These are phyloP conservation scores for Rhododendron ferrugineum DNA, from an alignment of 148 eudicot genomes.

Conservation along the genomic window DNA sequence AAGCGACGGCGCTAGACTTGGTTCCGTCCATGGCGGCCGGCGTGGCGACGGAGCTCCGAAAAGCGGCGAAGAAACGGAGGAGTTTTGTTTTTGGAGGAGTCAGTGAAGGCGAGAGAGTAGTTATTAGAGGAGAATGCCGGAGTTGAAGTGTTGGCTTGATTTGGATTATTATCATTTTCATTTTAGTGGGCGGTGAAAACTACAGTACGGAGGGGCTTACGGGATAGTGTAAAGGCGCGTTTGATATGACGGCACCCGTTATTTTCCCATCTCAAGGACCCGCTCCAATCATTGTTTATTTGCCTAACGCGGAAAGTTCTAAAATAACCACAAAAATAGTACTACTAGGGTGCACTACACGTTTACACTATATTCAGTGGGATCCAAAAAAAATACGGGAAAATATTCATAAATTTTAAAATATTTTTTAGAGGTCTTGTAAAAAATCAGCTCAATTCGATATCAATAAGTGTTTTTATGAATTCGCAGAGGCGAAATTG, in stretches of 20 bases:
- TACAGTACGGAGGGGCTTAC: neutral
- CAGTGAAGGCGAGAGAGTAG: neutral
- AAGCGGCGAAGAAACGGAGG: neutral
- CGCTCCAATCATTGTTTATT: too few species aligned
- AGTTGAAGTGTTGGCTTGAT: constrained; percentile 5
- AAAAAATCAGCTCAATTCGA: too few species aligned
- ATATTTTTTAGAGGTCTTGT: too few species aligned
- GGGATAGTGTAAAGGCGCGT: neutral
- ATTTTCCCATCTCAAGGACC: too few species aligned
- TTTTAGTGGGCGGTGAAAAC: neutral
- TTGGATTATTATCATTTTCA: neutral
- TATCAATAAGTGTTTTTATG: too few species aligned
- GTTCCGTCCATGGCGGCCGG: constrained; percentile 26
- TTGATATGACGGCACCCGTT: neutral
- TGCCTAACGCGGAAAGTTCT: too few species aligned
- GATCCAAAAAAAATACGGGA: too few species aligned
- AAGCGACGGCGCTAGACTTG: constrained; percentile 8
- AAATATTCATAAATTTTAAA: too few species aligned
- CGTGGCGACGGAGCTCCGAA: constrained; percentile 14
- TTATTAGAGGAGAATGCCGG: neutral
- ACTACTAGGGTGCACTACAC: too few species aligned
- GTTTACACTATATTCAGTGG: too few species aligned
- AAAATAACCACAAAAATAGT: too few species aligned
- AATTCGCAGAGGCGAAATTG: too few species aligned
- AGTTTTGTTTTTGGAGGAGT: neutral